These are phyloP conservation scores for Aspergillus puulaauensis DNA, from an alignment of 2,329 filamentous ascomycete species.

Conservation along the genomic window DNA sequence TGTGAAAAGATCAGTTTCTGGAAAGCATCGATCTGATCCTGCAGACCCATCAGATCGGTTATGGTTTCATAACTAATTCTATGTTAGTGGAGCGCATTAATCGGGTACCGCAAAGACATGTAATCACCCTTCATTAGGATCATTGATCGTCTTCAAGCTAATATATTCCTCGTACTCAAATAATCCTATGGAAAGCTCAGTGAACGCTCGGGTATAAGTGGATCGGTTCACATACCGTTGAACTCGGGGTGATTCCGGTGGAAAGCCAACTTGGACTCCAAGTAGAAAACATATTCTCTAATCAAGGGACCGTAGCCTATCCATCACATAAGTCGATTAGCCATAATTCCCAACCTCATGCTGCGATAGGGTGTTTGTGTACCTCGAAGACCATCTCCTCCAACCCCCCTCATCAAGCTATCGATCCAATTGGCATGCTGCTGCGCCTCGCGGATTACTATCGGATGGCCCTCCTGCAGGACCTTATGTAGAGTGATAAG, in stretches of 20 bases:
- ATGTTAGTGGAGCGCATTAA: slow-evolving; percentile 20
- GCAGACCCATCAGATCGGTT: slow-evolving; percentile 89
- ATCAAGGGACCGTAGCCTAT: slow-evolving; percentile 83
- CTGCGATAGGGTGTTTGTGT: slow-evolving; percentile 17
- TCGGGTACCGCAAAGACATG: background rate
- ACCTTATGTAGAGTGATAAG: slow-evolving; percentile 98
- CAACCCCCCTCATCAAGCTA: slow-evolving; percentile 79
- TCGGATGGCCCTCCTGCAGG: slow-evolving; percentile 90
- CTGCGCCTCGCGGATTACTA: slow-evolving; percentile 84
- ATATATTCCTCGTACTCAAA: slow-evolving; percentile 99
- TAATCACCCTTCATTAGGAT: slow-evolving; percentile 87
- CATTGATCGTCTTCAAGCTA: slow-evolving; percentile 95
- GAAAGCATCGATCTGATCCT: slow-evolving; percentile 98
- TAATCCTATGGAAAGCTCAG: slow-evolving; percentile 51
- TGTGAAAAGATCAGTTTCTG: slow-evolving; percentile 98
- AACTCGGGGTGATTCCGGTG: slow-evolving; percentile 96
- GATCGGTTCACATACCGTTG: slow-evolving; percentile 62
- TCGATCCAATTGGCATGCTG: slow-evolving; percentile 88
- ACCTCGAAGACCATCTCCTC: slow-evolving; percentile 80
- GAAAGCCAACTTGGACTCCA: slow-evolving; percentile 93
- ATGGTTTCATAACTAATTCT: slow-evolving; percentile 75
- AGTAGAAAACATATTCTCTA: slow-evolving; percentile 93
- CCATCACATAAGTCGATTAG: slow-evolving; percentile 4
- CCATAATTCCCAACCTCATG: background rate
- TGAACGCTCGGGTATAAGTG: background rate